Conservation (phyloP, 345 rosid species). For the Dipteronia dyeriana region DNA sequence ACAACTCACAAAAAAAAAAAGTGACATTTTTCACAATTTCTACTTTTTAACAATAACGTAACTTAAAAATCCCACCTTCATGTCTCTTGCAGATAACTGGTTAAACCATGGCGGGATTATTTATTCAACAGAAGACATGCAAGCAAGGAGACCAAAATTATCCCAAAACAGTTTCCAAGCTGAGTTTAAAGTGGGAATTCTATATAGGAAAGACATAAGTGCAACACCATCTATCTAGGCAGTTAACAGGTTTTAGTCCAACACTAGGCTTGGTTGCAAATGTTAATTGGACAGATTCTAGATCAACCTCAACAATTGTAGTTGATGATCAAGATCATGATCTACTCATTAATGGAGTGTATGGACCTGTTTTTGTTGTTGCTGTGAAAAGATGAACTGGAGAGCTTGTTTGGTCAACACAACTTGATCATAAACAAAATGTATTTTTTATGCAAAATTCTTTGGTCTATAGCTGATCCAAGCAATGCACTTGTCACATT, state of each 20-base stretch:
- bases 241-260: background rate
- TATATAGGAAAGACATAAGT: background rate
- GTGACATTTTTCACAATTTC: too few species aligned
- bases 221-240: background rate
- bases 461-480: slow-evolving; percentile 31
- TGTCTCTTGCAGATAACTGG: background rate
- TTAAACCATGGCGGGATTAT: slow-evolving; percentile 29
- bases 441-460: too few species aligned
- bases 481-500: slow-evolving; percentile 18
- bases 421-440: background rate
- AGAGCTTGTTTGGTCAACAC: background rate
- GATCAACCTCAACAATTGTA: background rate
- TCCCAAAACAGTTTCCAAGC: slow-evolving; percentile 17
- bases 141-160: slow-evolving; percentile 21
- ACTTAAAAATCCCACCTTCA: background rate
- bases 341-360: background rate
- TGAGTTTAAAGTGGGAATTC: background rate
- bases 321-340: background rate
- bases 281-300: background rate
- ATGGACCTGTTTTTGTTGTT: background rate
- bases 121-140: slow-evolving; percentile 32
- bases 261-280: background rate
- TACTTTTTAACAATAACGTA: too few species aligned
- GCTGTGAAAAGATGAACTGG: background rate
- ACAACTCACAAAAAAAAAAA: too few species aligned